Conservation (phyloP, 176 grass and related monocot species). For the Phyllostachys edulis region DNA sequence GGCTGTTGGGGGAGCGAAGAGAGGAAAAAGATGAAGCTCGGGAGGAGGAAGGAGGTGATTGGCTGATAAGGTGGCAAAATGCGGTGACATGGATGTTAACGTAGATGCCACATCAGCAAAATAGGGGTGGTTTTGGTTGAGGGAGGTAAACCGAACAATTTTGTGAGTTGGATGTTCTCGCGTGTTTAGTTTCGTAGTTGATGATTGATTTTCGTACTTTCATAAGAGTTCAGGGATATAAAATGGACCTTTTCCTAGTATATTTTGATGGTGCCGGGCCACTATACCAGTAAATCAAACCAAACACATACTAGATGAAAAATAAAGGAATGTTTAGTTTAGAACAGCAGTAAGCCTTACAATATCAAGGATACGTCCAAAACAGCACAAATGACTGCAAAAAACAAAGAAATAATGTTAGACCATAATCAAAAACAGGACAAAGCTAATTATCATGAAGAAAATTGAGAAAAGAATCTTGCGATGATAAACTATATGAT, state of each 20-base stretch:
- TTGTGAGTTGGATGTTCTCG: no score
- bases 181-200: no score
- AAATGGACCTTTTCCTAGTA: neutral
- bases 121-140: no score
- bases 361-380: slow-evolving; percentile 87
- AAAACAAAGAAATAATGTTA: slow-evolving; percentile 27
- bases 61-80: no score
- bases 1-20: no score
- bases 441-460: neutral
- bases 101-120: no score
- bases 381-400: slow-evolving; percentile 91
- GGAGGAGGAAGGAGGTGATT: no score
- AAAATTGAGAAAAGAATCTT: neutral
- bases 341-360: slow-evolving; percentile 25
- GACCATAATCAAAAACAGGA: neutral
- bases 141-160: no score
- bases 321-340: neutral
- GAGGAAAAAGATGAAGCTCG: no score
- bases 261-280: neutral
- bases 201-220: no score
- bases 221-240: no score
- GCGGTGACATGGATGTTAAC: no score
- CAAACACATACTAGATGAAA: neutral
- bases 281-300: neutral
- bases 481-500: neutral